phyloP scores from a whole-genome alignment of 75 land plant species.

The Cupressus sempervirens region DNA sequence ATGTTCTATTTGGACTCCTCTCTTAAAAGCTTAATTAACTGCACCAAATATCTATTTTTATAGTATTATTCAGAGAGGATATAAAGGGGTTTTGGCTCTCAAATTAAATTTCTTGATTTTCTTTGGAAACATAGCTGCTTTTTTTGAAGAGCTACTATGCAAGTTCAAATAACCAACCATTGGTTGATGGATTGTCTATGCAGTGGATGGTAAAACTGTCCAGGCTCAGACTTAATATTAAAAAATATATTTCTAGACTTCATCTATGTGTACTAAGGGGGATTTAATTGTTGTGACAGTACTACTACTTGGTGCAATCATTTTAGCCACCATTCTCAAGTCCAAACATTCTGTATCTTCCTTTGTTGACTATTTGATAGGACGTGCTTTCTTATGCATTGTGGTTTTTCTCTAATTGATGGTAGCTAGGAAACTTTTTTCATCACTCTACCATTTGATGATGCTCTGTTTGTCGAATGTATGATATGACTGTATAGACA shows the following conservation, averaged over 20 bases:
- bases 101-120: not conserved
- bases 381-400: not conserved
- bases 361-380: conserved; percentile 1
- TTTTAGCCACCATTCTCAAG: not conserved
- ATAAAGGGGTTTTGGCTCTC: not conserved
- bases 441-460: not conserved
- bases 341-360: not conserved
- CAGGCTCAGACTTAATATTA: no score
- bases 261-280: not conserved
- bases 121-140: not conserved
- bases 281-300: not conserved
- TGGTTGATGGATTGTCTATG: not conserved
- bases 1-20: not conserved
- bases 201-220: not conserved
- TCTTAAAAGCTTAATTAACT: not conserved
- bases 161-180: not conserved
- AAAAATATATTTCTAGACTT: not conserved
- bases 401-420: not conserved
- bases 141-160: not conserved
- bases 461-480: not conserved
- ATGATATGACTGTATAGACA: not conserved
- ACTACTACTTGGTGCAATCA: not conserved
- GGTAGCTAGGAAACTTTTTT: not conserved
- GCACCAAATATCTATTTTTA: not conserved
- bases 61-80: not conserved